phyloP scores from a whole-genome alignment of 306 rosid species.

The Dryas drummondii region DNA sequence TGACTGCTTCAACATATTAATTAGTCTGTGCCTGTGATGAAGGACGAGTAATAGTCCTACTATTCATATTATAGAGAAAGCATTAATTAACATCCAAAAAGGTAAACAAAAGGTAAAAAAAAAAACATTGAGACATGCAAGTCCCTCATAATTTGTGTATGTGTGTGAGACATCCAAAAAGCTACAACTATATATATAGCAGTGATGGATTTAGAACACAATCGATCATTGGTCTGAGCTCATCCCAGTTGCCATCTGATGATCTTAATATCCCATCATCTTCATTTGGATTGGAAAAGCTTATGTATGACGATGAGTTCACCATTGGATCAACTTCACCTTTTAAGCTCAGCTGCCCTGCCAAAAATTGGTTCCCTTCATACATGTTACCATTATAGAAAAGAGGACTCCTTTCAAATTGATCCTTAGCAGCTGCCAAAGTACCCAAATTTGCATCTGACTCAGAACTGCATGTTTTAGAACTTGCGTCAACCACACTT shows the following conservation, averaged over 20 bases:
- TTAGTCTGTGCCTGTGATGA: not conserved
- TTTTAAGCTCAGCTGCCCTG: conserved; percentile 10
- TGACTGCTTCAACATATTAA: not conserved
- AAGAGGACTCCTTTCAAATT: conserved; percentile 8
- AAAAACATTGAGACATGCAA: not conserved
- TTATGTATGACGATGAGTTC: not conserved
- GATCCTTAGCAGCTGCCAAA: conserved; percentile 9
- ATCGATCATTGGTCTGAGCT: conserved; percentile 26
- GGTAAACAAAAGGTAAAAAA: not conserved
- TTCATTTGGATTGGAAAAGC: conserved; percentile 12
- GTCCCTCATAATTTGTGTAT: not conserved
- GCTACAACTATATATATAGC: not conserved
- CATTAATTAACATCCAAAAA: not conserved
- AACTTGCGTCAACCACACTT: conserved; percentile 4
- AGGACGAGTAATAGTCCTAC: too few relatives aligned
- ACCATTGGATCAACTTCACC: conserved; percentile 15
- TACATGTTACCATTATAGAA: not conserved
- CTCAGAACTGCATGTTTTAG: conserved; percentile 19
- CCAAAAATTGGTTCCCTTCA: not conserved
- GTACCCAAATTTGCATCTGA: conserved; percentile 17
- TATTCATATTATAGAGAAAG: not conserved
- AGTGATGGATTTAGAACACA: conserved; percentile 23
- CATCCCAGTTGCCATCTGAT: conserved; percentile 18
- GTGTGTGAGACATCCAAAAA: not conserved
- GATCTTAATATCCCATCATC: conserved; percentile 5